Conservation (phyloP, 1,284 basidiomycete species). For the Sporisorium sorghi region DNA sequence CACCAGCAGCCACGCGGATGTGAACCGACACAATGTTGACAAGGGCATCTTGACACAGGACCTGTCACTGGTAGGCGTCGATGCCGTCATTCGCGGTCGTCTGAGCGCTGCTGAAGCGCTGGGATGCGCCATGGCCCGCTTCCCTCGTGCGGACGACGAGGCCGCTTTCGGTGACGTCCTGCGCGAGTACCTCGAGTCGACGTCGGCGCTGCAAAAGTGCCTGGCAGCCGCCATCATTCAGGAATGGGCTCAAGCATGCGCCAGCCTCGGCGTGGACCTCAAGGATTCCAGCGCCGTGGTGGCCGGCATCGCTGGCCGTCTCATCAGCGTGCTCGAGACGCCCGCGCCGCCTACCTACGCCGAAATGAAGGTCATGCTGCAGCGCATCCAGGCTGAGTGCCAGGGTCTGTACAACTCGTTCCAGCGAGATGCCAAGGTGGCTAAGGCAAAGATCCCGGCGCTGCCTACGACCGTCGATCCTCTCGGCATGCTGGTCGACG, state of each 20-base stretch:
- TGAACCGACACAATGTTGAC: conserved; percentile 84
- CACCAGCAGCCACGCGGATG: conserved; percentile 34
- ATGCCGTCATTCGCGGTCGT: conserved; percentile 84
- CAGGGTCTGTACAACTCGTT: conserved; percentile 83
- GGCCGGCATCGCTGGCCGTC: conserved; percentile 73
- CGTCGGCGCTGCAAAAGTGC: conserved; percentile 91
- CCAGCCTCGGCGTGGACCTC: conserved; percentile 31
- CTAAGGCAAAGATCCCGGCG: conserved; percentile 81
- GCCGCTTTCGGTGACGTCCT: conserved; percentile 74
- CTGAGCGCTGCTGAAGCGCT: conserved; percentile 84
- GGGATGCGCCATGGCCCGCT: conserved; percentile 78
- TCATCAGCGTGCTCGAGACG: conserved; percentile 80
- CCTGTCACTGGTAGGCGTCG: conserved; percentile 82
- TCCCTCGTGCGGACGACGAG: conserved; percentile 72
- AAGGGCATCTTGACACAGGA: conserved; percentile 95
- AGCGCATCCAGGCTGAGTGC: conserved; percentile 84
- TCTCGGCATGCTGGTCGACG: conserved; percentile 74
- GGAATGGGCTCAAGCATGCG: conserved; percentile 80
- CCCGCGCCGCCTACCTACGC: conserved; percentile 82
- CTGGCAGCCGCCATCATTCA: conserved; percentile 85
- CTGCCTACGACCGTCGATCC: conserved; percentile 82
- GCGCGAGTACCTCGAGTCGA: conserved; percentile 82
- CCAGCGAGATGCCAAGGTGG: conserved; percentile 84
- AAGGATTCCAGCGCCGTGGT: conserved; percentile 37
- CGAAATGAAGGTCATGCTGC: conserved; percentile 87